Percentiles rank a stretch among this genome's conserved stretches.
phyloP scores from a whole-genome alignment of 225 moss, liverwort and hornwort genomes.

The Climacium dendroides region DNA sequence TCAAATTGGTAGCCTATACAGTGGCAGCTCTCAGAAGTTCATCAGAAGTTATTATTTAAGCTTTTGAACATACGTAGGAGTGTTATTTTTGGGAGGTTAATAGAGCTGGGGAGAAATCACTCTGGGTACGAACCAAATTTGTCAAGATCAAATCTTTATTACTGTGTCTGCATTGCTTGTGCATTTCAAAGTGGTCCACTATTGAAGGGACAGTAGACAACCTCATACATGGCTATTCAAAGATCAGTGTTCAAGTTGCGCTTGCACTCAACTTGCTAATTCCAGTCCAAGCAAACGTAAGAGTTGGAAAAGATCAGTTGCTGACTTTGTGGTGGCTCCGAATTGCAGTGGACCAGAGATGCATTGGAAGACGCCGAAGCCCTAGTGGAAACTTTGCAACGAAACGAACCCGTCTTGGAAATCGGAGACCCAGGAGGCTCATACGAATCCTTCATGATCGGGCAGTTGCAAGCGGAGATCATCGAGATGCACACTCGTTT shows the following conservation, averaged over 20 bases:
- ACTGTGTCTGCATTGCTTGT: background rate
- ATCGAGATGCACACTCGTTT: slow-evolving; percentile 20
- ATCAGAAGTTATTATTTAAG: background rate
- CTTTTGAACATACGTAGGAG: background rate
- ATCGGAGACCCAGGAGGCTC: slow-evolving; percentile 3
- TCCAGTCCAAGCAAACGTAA: background rate
- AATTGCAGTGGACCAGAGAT: slow-evolving; percentile 36
- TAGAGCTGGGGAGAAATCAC: background rate
- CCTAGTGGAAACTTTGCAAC: slow-evolving; percentile 17
- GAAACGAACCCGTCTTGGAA: slow-evolving; percentile 14
- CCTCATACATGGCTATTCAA: background rate
- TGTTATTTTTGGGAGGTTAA: background rate
- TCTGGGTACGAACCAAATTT: background rate
- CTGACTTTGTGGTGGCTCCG: background rate
- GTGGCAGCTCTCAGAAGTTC: background rate
- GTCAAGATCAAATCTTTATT: background rate
- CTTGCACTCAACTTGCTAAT: background rate
- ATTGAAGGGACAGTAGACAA: background rate
- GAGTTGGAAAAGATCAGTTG: background rate
- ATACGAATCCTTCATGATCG: slow-evolving; percentile 20
- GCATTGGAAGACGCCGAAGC: slow-evolving; percentile 30
- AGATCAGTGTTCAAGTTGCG: background rate
- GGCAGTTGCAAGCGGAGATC: slow-evolving; percentile 40
- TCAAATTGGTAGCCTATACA: background rate
- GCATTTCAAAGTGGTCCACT: background rate